Evolutionary conservation across 179 eudicot species (phyloP), one percentile per base, ranked within the genome.

Genomic region (Pouteria campechiana): DNA sequence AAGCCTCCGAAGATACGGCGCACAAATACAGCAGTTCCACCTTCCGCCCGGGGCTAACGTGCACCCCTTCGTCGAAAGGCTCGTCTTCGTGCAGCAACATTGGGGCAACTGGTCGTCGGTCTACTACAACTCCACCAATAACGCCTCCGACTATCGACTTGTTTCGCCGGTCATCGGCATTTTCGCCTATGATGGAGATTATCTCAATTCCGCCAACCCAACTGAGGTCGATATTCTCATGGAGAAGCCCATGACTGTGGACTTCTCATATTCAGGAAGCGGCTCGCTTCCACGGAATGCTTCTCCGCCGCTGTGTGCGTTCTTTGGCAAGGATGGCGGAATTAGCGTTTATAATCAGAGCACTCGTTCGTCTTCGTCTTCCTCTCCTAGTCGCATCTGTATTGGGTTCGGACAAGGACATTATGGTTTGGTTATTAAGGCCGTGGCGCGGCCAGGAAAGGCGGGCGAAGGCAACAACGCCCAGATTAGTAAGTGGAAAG

Each of bases 161-260:
- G 51, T 81, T 22, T 76, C 98, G 3, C 98, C 98, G 14, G 62
- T 90, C 3, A 44, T 90, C 44, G 95, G 94, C 24, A 61, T 86
- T 10, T 42, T 81, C 30, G 98, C 95, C 32, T 90, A 81, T 44
- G 73, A 77, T 50, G 95, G 85, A 6, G 76, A 75, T 22, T 64
- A 54, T 42, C 43, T 35, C 9, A 50, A 52, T n/a, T 58, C 56
- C 19, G 50, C 46, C 1, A 57, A 69, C 46, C 79, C 89, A 2
- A 68, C 80, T 55, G 90, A 79, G 78, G 58, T 86, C 19, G 57
- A 61, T 6, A 63, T 86, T 15, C 41, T 50, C 24, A 65, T 93
- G 1, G 55, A 47, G 5, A 57, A 63, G 38, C 80, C 78, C 1
- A 76, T 90, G 20, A 61, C 47, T 13, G 56, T 90, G 2, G 74